Base-by-base conservation (phyloP, 75 land plant species). In the Cryptomeria japonica region DNA sequence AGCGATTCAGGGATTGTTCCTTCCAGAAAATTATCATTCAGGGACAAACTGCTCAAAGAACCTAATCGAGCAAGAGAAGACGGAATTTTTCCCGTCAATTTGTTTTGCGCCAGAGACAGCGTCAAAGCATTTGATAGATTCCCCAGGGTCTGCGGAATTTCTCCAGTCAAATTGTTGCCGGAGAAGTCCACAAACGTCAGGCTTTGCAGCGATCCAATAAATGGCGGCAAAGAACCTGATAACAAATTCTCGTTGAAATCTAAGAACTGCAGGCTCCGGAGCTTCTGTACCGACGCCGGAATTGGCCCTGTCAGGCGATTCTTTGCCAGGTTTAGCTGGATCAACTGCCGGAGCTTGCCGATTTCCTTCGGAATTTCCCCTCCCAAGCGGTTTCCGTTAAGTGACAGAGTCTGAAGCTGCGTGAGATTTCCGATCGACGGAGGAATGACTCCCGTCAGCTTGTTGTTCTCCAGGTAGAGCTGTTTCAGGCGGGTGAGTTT, bases 31-130 rank as follows among this genome's bases (percentile, higher is more conserved):
- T 95, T 95, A 3, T 61, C 61, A 80, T 87, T 83, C 31, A 93
- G 39, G 5, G 94, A 93, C 42, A 96, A 88, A 3, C 83, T 89
- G 49, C 85, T 44, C 13, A 95, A 92, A 1, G 94, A 88, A 34
- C 79, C 87, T 0, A 96, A 89, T 41, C 77, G 86, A 0, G 93
- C 94, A 39, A 98, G 87, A 49, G 88, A 89, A 41, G 61, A 82
- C 14, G 99, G 99, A 77, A 98, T 92, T 58, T 22, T 75, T 85
- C 99, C 99, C 19, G 86, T 89, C 34, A 98, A 88, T 46, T 91
- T 37, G 86, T 97, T 98, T 22, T 91, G 76, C 61, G 90, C 89
- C 47, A 98, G 85, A 12, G 91, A 92, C 7, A 98, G 77, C 83
- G 88, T 79, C 5, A 42, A 3, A 16, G 89, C 89, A 25, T 72